Base-by-base conservation (phyloP, 768 basidiomycete genomes). In the Crassisporium funariophilum region DNA sequence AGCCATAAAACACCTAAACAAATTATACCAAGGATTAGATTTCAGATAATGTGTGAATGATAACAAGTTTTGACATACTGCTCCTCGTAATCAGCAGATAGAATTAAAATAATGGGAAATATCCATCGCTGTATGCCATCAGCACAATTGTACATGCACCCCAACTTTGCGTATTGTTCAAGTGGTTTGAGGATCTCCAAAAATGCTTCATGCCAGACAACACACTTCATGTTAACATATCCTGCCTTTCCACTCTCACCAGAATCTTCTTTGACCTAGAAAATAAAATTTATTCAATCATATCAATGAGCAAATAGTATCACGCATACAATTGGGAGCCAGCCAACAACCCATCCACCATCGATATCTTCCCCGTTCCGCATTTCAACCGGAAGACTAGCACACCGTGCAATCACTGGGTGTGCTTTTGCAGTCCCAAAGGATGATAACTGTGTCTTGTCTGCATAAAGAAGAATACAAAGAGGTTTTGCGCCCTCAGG, bases 81-180 rank as follows among this genome's bases (percentile, higher is more conserved):
- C 61, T 79, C 74, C 48, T 77, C 67, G 42, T 73, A 77, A 42
- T 77, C 73, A 4, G 67, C 64, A 5, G 66, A 70, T 1, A 74
- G 51, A 3, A 75, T 71, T 0, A 73, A 23, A 15, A 77, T 57
- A 5, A 69, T 20, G 1, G 71, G 73, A 22, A 62, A 76, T 0
- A 77, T 33, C 10, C 31, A 51, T 0, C 58, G 62, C 2, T 19
- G 2, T 10, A 69, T 49, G 3, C 54, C 53, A 50, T 58, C 56
- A 2, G 42, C 53, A 25, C 57, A 58, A 16, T 39, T 27, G 10
- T 44, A 22, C 13, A 5, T 17, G n/a, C n/a, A 46, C 2, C 58
- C 55, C 8, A 25, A 27, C 37, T 55, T 52, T 8, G 43, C 41
- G 21, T 47, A 43, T 1, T 20, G 22, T 6, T 47, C 16, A 16